Percentiles rank a stretch among this genome's conserved stretches.
phyloP scores from a whole-genome alignment of 1,284 basidiomycete genomes.

The Sanghuangporus weigelae region DNA sequence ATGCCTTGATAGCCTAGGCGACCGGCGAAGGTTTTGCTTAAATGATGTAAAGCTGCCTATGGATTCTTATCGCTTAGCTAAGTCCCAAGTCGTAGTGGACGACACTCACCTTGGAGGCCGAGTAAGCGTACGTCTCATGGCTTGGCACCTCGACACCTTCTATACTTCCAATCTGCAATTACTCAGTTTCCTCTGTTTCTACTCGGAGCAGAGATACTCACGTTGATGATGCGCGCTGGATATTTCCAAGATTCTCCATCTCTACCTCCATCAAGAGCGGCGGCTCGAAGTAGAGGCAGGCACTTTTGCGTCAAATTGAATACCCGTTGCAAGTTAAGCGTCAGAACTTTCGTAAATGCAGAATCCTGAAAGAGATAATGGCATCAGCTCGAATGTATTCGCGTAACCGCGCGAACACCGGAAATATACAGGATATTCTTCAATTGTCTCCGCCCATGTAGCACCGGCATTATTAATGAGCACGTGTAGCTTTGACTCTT shows the following conservation, averaged over 20 bases:
- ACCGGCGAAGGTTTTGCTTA: constrained; percentile 57
- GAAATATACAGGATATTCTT: constrained; percentile 44
- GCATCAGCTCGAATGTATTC: not conserved
- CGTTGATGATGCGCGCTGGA: constrained; percentile 61
- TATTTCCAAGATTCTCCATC: constrained; percentile 35
- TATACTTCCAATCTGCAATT: constrained; percentile 54
- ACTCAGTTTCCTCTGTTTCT: not conserved
- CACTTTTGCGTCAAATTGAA: constrained; percentile 68
- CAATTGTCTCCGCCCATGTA: constrained; percentile 55
- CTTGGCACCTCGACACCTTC: constrained; percentile 50
- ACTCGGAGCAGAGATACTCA: constrained; percentile 26
- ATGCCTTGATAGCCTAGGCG: constrained; percentile 57
- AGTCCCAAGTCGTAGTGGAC: not conserved
- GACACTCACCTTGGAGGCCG: constrained; percentile 50
- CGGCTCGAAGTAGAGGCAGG: constrained; percentile 53
- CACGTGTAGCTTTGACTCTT: constrained; percentile 53
- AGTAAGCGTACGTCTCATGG: constrained; percentile 67
- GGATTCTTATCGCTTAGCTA: not conserved
- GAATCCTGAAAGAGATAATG: constrained; percentile 33
- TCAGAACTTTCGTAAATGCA: constrained; percentile 56
- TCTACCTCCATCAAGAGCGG: constrained; percentile 40
- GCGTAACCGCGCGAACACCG: constrained; percentile 24
- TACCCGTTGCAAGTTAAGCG: constrained; percentile 63
- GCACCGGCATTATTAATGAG: constrained; percentile 69
- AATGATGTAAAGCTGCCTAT: constrained; percentile 50